Percentiles rank a stretch among this genome's conserved stretches.
Evolutionary conservation across 1,139 yeast genomes (phyloP).

Genomic region (Debaryomyces udenii): DNA sequence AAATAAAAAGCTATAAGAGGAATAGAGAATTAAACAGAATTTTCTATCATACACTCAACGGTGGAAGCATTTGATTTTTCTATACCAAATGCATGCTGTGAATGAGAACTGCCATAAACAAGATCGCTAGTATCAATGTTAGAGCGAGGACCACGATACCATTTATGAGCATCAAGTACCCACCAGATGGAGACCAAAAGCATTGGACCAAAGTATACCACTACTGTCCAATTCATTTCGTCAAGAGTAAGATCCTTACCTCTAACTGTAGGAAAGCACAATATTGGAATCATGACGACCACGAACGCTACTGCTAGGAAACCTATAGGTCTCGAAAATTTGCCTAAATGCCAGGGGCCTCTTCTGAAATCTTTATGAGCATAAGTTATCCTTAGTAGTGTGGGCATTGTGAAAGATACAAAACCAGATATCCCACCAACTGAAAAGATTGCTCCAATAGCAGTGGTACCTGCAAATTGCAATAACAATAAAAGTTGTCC

Average conservation of each 20-base stretch:
- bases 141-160: slow-evolving; percentile 69
- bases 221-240: slow-evolving; percentile 70
- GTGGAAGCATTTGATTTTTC: neutral
- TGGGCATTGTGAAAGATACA: slow-evolving; percentile 71
- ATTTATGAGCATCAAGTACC: slow-evolving; percentile 58
- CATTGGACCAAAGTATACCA: slow-evolving; percentile 70
- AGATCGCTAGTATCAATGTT: slow-evolving; percentile 47
- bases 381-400: slow-evolving; percentile 60
- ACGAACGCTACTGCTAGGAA: slow-evolving; percentile 48
- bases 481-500: slow-evolving; percentile 61
- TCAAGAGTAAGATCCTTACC: slow-evolving; percentile 51
- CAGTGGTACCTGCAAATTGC: slow-evolving; percentile 68
- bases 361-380: slow-evolving; percentile 56
- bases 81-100: neutral
- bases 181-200: slow-evolving; percentile 56
- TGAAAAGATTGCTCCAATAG: slow-evolving; percentile 74
- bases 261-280: slow-evolving; percentile 62
- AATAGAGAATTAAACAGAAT: neutral
- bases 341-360: slow-evolving; percentile 76
- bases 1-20: no score
- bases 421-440: slow-evolving; percentile 78
- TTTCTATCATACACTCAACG: neutral
- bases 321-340: slow-evolving; percentile 52
- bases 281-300: slow-evolving; percentile 60
- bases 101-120: slow-evolving; percentile 16